A percentile compares a stretch with the other conserved stretches of the same genome.
Evolutionary conservation across 805 yeast species (phyloP).

Genomic region (Saccharomyces mikatae): DNA sequence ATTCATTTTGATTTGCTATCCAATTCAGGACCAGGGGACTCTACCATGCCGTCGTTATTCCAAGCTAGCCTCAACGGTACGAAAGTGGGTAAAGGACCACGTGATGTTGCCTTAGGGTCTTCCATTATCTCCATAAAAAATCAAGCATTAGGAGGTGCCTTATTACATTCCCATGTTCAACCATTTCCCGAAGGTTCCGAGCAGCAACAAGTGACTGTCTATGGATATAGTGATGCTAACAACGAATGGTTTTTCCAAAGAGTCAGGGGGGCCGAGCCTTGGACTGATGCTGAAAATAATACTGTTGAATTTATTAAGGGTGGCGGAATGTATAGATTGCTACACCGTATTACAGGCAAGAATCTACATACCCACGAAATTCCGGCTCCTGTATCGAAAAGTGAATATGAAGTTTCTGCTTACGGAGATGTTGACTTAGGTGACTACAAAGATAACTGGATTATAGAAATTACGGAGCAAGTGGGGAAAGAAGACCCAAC

Average conservation of each 20-base stretch:
- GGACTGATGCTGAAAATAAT: conserved; percentile 16
- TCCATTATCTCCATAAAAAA: conserved; percentile 41
- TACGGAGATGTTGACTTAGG: conserved; percentile 66
- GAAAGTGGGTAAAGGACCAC: conserved; percentile 58
- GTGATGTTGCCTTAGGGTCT: conserved; percentile 62
- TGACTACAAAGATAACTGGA: conserved; percentile 85
- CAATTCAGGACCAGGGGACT: conserved; percentile 78
- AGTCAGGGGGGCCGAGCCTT: conserved; percentile 36
- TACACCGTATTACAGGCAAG: conserved; percentile 63
- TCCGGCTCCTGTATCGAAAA: conserved; percentile 64
- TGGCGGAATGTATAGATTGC: conserved; percentile 61
- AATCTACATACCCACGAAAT: conserved; percentile 82
- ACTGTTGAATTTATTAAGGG: conserved; percentile 38
- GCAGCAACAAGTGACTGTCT: conserved; percentile 92
- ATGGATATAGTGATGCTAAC: conserved; percentile 80
- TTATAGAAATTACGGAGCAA: conserved; percentile 70
- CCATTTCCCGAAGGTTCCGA: conserved; percentile 85
- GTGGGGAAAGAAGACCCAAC: conserved; percentile 41
- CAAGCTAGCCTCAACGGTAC: conserved; percentile 70
- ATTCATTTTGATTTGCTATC: conserved; percentile 68
- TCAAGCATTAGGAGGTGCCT: conserved; percentile 69
- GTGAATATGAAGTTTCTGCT: conserved; percentile 76
- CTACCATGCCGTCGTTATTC: conserved; percentile 71
- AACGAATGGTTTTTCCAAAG: conserved; percentile 72
- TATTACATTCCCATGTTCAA: conserved; percentile 84